Evolutionary conservation across 148 eudicot species (phyloP).

Genomic region (Vaccinium macrocarpon): DNA sequence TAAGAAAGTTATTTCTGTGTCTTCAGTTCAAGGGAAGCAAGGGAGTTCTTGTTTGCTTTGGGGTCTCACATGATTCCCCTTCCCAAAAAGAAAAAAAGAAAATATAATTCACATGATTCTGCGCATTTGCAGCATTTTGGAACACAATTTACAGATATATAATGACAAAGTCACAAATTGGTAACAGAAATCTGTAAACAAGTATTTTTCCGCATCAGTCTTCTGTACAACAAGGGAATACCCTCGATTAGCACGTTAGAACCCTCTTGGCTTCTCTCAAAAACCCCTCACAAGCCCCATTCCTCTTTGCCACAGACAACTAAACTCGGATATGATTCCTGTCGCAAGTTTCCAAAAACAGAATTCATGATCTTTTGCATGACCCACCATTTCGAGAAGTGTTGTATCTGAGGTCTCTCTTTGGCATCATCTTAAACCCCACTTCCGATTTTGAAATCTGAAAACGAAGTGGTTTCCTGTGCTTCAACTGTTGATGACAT

Average conservation of each 20-base stretch:
- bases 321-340: not conserved
- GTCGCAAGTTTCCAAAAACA: not conserved
- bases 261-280: not conserved
- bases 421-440: conserved; percentile 26
- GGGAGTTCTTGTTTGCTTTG: not conserved
- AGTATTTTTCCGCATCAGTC: conserved; percentile 11
- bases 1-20: not conserved
- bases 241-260: not conserved
- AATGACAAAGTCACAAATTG: conserved; percentile 10
- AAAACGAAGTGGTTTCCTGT: conserved; percentile 50
- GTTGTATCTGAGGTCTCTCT: not conserved
- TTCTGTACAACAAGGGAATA: conserved; percentile 22
- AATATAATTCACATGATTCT: not conserved
- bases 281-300: not conserved
- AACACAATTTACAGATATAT: conserved; percentile 24
- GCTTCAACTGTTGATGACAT: conserved; percentile 42
- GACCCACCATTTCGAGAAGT: not conserved
- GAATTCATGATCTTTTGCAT: not conserved
- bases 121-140: conserved; percentile 10
- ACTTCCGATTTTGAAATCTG: conserved; percentile 43
- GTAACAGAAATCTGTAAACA: not conserved
- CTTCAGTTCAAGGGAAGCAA: not conserved
- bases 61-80: not conserved
- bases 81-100: not conserved
- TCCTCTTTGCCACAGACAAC: not conserved